Evolutionary conservation across 2,329 filamentous ascomycete species (phyloP), one percentile per base, ranked within the genome.

Genomic region (Acarospora socialis): DNA sequence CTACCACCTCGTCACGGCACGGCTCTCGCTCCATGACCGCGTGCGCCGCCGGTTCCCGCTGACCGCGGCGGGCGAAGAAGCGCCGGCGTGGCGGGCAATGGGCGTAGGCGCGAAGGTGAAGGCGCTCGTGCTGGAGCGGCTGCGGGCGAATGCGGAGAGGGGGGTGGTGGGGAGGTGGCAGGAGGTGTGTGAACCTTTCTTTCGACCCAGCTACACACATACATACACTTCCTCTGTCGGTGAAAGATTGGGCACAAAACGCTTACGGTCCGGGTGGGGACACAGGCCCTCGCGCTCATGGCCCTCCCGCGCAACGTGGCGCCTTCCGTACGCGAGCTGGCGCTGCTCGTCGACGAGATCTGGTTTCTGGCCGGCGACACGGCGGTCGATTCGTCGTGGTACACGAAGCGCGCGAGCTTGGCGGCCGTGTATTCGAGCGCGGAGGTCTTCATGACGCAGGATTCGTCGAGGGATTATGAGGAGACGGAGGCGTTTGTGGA

Each of bases 361-460:
- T 81, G 80, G 67, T 84, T 80, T 48, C 70, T 93, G 3, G 73
- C 87, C 0, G 82, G 83, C 30, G 90, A 95, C 54, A 65, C 60
- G 14, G 70, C 76, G 14, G 81, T 94, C 38, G 86, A 95, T 54
- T 70, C 73, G 3, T 77, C 74, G 4, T 98, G 90, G 90, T 98
- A 98, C 46, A 75, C 74, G 2, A 79, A 77, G 51, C 65, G 77
- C 3, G 65, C 72, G 6, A 68, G 64, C 0, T 53, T 81, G 15
- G 65, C 70, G 1, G 65, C 66, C 2, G 65, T 81, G n/a, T 82
- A 81, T 49, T 82, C 82, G 31, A 73, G 76, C 20, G 70, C 77
- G 34, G 90, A 98, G 57, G 63, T 94, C 4, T 92, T 86, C 58
- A 94, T 95, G 84, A 94, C 84, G 14, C 84, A 79, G 37, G 90